phyloP scores from a whole-genome alignment of 2,329 filamentous ascomycete genomes.

The Penicillium sp. region DNA sequence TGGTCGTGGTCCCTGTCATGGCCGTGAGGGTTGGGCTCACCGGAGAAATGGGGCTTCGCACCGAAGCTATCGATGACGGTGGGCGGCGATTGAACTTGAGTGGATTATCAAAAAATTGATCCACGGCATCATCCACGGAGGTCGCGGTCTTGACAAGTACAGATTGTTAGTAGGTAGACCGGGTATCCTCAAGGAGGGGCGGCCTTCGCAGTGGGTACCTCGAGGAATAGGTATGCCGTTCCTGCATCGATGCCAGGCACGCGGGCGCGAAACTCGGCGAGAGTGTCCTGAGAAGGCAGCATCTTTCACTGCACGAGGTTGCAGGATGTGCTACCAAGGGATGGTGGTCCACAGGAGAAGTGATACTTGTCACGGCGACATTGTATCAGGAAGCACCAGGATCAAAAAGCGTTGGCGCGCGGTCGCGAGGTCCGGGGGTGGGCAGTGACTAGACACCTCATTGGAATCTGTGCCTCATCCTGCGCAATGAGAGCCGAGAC shows the following conservation, averaged over 20 bases:
- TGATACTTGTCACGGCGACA: neutral
- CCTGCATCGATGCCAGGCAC: slow-evolving; percentile 8
- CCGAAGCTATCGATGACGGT: neutral
- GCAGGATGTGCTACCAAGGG: neutral
- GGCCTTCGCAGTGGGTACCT: slow-evolving; percentile 10
- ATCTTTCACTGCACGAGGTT: neutral
- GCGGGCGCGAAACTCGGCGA: slow-evolving; percentile 12
- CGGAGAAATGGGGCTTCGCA: neutral
- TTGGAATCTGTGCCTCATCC: neutral
- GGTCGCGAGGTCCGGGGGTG: neutral
- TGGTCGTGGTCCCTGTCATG: neutral
- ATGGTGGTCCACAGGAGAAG: no score
- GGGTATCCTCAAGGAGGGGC: neutral
- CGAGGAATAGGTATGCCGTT: slow-evolving; percentile 9
- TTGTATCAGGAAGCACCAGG: neutral
- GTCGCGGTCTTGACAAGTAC: slow-evolving; percentile 2
- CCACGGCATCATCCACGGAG: slow-evolving; percentile 15
- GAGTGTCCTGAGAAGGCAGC: neutral
- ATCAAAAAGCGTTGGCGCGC: neutral
- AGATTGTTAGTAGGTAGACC: slow-evolving; percentile 7
- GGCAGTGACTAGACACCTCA: neutral
- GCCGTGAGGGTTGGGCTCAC: neutral
- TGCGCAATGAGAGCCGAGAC: neutral
- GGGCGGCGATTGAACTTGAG: neutral
- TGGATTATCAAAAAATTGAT: slow-evolving; percentile 17